These are phyloP conservation scores for Exidia glandulosa DNA, from an alignment of 768 basidiomycete species.

Conservation along the genomic window DNA sequence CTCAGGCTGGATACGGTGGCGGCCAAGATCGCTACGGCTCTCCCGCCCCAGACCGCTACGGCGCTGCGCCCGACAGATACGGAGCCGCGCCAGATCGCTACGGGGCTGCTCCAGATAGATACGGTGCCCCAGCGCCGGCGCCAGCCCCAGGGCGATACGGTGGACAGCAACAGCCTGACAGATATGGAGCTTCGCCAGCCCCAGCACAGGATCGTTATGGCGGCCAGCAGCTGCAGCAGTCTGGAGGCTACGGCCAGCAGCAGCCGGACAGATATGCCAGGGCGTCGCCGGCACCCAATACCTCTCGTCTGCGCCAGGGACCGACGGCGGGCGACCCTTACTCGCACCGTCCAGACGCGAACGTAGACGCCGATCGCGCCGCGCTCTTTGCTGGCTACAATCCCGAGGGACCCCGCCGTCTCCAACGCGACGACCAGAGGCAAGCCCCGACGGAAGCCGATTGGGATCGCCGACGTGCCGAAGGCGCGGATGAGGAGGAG, in stretches of 20 bases:
- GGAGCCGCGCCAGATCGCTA: not conserved
- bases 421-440: constrained; percentile 48
- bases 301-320: constrained; percentile 24
- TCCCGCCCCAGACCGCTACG: not conserved
- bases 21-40: not conserved
- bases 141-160: too few relatives aligned
- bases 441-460: constrained; percentile 22
- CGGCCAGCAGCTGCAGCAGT: too few relatives aligned
- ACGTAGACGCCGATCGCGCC: constrained; percentile 54
- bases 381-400: constrained; percentile 72
- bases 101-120: not conserved
- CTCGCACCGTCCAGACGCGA: constrained; percentile 40
- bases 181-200: too few relatives aligned
- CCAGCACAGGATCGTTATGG: too few relatives aligned
- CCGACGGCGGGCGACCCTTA: constrained; percentile 49
- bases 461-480: constrained; percentile 25
- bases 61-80: not conserved
- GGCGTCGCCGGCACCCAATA: not conserved
- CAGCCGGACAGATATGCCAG: not conserved
- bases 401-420: constrained; percentile 46
- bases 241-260: not conserved
- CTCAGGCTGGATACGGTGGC: too few relatives aligned
- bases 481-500: constrained; percentile 47
- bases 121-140: not conserved
- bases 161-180: too few relatives aligned